Base-by-base conservation (phyloP, 257 asterid genomes). In the Rehmannia glutinosa region DNA sequence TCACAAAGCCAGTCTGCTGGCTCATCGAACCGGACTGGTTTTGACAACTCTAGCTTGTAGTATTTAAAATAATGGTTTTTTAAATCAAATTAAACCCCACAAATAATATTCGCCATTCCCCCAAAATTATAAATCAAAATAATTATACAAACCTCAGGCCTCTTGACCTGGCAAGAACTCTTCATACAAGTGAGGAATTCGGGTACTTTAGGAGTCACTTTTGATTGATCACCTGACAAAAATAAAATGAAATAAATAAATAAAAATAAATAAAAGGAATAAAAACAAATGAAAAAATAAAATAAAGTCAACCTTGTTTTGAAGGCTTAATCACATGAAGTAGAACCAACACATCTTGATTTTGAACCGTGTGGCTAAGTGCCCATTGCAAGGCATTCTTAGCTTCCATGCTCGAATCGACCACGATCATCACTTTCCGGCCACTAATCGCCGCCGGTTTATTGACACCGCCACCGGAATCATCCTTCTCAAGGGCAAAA, bases 311-410 rank as follows among this genome's bases (percentile, higher is more conserved):
- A 87, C 97, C 94, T 79, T 87, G 75, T 53, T 78, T 81, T 32
- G 87, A 74, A 74, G 75, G 78, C 78, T 84, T 90, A 19, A 69
- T 68, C 0, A 86, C 87, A 68, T 75, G 68, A 19, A 90, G 87
- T 74, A 90, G 92, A 74, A 86, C 54, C 28, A 90, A 50, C 46
- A 60, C 23, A 69, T 90, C 97, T 64, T 86, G 90, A 71, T 77
- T 72, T 59, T 84, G 92, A 69, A 90, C 81, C 0, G 92, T 71
- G 71, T 90, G 97, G 64, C 85, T 86, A 53, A 90, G 81, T 53
- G 95, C 87, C 96, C 96, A 90, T 47, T 83, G 83, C 67, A 90
- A 79, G 0, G 96, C 94, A 62, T 75, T 80, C 75, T 81, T 90
- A 2, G 92, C 81, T 77, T 82, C 95, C 30, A 61, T 43, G 60